Evolutionary conservation across 345 rosid species (phyloP), one percentile per base, ranked within the genome.

Genomic region (Eucalyptus erythrocorys): DNA sequence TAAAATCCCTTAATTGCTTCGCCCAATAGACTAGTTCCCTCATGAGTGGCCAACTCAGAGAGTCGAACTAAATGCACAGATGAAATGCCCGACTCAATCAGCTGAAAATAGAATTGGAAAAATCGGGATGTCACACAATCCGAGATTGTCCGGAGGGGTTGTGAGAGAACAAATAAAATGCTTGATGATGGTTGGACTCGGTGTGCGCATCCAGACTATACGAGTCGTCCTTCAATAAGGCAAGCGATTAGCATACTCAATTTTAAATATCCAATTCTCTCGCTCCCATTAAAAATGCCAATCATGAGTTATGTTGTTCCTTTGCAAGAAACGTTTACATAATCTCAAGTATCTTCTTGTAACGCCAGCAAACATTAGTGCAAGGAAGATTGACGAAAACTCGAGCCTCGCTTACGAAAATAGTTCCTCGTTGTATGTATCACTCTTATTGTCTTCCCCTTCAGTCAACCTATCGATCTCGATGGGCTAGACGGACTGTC

Each of bases 181-280:
- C 14, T 82, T 92, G 89, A n/a, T 91, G 51, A 27, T 85, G 15
- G 91, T 89, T 15, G 92, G 93, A 19, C 87, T 91, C 11, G 81
- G 86, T 90, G 91, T 26, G 90, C 86, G 10, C 89, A 92, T 47
- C 88, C 91, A 1, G 48, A 86, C 80, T 24, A 34, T 2, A 76
- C 37, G 4, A 16, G 30, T 19, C 88, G 92, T 21, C 89, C 92
- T 40, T 86, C 91, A 4, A 92, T 91, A 34, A 85, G 87, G 42
- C 86, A 90, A 37, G 92, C 84, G 6, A 27, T 87, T 50, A 57
- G 88, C 27, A 53, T 90, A 26, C 90, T 92, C 19, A 87, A 87
- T 19, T 87, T 81, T 51, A 48, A 87, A 48, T 59, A 86, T 34
- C 87, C 90, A 26, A 48, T 88, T 11, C 91, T 92, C 26, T 26